These are phyloP conservation scores for Stephanodiscus minutulus DNA, from an alignment of 108 stramenopile genomes.

Conservation along the genomic window DNA sequence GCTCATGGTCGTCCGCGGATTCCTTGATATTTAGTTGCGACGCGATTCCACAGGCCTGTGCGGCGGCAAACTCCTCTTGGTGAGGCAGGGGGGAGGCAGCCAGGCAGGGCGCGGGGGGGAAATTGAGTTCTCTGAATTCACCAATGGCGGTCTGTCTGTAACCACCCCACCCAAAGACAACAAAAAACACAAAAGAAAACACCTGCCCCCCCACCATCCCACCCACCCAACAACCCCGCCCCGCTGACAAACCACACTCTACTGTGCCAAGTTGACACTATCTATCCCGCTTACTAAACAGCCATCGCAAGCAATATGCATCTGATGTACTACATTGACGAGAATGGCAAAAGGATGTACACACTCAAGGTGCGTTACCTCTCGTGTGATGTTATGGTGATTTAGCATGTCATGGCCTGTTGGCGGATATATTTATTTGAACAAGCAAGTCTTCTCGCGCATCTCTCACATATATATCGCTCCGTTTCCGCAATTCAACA, in stretches of 20 bases:
- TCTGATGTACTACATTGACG: slow-evolving; percentile 97
- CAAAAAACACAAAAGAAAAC: too few species aligned
- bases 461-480: background rate
- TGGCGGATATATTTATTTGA: background rate
- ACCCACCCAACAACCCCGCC: too few species aligned
- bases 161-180: too few species aligned
- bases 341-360: slow-evolving; percentile 94
- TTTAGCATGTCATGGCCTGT: background rate
- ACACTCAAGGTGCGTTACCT: slow-evolving; percentile 89
- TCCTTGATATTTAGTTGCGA: background rate
- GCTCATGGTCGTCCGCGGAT: slow-evolving; percentile 27
- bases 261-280: background rate
- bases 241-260: background rate
- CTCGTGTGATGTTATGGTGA: background rate
- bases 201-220: too few species aligned
- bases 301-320: slow-evolving; percentile 77
- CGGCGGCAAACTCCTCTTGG: too few species aligned
- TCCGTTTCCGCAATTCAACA: background rate
- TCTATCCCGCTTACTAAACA: background rate
- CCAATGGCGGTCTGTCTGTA: background rate
- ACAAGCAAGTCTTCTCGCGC: too few species aligned
- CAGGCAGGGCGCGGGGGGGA: too few species aligned
- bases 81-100: too few species aligned
- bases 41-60: background rate
- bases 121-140: too few species aligned